Conservation (phyloP, 805 yeast genomes). For the Candida odintsovae region DNA sequence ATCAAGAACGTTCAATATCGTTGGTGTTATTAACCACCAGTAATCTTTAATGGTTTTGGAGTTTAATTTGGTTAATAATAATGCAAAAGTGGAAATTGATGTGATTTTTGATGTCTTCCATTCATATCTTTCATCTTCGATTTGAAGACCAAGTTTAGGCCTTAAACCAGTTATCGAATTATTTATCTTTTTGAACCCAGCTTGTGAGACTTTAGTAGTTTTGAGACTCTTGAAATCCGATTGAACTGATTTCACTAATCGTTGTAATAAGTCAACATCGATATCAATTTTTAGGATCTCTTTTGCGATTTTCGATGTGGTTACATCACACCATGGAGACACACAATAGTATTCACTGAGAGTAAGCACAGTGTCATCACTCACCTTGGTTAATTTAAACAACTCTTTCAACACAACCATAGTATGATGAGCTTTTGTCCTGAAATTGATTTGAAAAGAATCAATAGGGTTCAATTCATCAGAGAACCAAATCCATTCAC, state of each 20-base stretch:
- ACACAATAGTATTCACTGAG: conserved; percentile 6
- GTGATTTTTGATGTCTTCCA: conserved; percentile 15
- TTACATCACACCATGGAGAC: conserved; percentile 19
- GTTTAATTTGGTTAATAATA: conserved; percentile 3
- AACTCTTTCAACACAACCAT: conserved; percentile 5
- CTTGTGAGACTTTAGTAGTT: conserved; percentile 11
- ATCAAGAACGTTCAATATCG: conserved; percentile 21
- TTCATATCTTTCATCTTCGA: conserved; percentile 8
- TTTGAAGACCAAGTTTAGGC: conserved; percentile 11
- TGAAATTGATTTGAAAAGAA: conserved; percentile 9
- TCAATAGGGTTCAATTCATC: conserved; percentile 15
- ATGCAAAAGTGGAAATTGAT: conserved; percentile 12
- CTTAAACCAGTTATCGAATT: conserved; percentile 4
- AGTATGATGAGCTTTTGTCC: conserved; percentile 1
- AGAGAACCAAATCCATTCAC: conserved; percentile 16
- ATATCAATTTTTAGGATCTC: neutral
- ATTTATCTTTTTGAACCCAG: conserved; percentile 17
- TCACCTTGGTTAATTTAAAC: neutral
- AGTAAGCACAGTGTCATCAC: neutral
- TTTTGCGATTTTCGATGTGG: neutral
- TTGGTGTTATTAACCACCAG: conserved; percentile 24
- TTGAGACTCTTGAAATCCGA: conserved; percentile 9
- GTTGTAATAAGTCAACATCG: neutral
- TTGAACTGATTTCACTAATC: conserved; percentile 1
- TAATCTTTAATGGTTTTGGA: conserved; percentile 7